Evolutionary conservation across 805 yeast species (phyloP).

Genomic region (Saccharomycopsis selenospora): DNA sequence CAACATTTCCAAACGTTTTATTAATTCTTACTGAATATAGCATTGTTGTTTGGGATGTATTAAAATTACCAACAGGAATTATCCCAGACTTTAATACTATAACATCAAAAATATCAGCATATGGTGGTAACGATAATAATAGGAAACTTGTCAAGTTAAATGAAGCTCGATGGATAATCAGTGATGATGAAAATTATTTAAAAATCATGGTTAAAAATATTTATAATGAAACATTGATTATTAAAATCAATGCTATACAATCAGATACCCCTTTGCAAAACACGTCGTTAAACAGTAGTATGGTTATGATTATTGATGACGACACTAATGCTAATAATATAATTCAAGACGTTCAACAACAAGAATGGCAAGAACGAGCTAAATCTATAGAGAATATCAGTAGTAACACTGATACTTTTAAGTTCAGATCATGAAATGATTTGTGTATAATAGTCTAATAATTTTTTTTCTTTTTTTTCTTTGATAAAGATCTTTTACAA

Average conservation of each 20-base stretch:
- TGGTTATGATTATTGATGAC: conserved; percentile 11
- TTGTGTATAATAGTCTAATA: no score
- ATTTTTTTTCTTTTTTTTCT: no score
- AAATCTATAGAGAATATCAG: not conserved
- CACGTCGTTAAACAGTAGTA: not conserved
- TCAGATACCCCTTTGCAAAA: not conserved
- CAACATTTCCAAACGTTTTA: conserved; percentile 5
- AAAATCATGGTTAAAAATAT: not conserved
- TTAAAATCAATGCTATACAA: not conserved
- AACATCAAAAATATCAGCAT: not conserved
- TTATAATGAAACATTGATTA: not conserved
- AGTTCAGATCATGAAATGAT: no score
- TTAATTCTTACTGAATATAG: conserved; percentile 7
- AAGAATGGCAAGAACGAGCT: conserved; percentile 17
- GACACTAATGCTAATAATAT: conserved; percentile 16
- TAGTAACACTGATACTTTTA: not conserved
- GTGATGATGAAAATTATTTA: not conserved
- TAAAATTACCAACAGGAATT: not conserved
- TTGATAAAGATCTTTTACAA: no score
- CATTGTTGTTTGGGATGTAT: conserved; percentile 11
- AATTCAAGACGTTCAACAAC: conserved; percentile 10
- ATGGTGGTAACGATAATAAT: not conserved
- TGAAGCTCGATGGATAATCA: conserved; percentile 3
- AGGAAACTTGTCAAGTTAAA: not conserved
- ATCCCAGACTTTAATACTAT: not conserved